phyloP scores from a whole-genome alignment of 495 filamentous ascomycete species.

The Neurospora sp. region DNA sequence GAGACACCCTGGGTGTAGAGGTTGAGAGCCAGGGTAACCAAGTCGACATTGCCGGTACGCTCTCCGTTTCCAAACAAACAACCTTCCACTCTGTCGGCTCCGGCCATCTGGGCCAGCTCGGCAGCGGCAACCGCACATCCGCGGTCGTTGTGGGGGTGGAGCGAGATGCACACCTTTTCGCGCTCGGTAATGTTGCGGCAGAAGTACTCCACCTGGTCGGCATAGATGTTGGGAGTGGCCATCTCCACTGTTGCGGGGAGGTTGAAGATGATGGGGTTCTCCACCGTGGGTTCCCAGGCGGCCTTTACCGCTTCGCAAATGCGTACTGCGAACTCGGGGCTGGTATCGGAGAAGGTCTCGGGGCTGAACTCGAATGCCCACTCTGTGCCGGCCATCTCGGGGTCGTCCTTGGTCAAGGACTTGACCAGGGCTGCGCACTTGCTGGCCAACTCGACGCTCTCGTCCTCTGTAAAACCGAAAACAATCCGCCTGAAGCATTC shows the following conservation, averaged over 20 bases:
- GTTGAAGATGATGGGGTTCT: conserved; percentile 94
- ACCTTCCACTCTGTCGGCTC: conserved; percentile 88
- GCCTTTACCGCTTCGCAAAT: conserved; percentile 92
- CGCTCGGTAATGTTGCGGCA: conserved; percentile 71
- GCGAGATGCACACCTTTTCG: conserved; percentile 71
- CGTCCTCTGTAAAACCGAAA: conserved; percentile 74
- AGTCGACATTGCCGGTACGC: conserved; percentile 90
- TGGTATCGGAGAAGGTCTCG: conserved; percentile 90
- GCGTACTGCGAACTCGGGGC: conserved; percentile 70
- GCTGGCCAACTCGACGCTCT: conserved; percentile 76
- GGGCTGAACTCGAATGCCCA: conserved; percentile 97
- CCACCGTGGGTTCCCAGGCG: conserved; percentile 78
- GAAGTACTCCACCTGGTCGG: conserved; percentile 96
- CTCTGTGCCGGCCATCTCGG: conserved; percentile 60
- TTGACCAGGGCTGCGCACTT: conserved; percentile 78
- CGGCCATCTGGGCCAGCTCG: conserved; percentile 95
- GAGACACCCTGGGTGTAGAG: conserved; percentile 93
- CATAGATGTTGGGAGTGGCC: conserved; percentile 91
- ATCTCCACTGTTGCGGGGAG: conserved; percentile 94
- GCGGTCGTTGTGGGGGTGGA: conserved; percentile 92
- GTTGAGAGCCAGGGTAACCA: conserved; percentile 90
- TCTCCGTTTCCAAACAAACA: conserved; percentile 95
- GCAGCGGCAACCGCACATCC: conserved; percentile 79
- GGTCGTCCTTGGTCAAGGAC: conserved; percentile 92
- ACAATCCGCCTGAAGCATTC: conserved; percentile 86